Conservation (phyloP, 306 rosid species). For the Lablab purpureus region DNA sequence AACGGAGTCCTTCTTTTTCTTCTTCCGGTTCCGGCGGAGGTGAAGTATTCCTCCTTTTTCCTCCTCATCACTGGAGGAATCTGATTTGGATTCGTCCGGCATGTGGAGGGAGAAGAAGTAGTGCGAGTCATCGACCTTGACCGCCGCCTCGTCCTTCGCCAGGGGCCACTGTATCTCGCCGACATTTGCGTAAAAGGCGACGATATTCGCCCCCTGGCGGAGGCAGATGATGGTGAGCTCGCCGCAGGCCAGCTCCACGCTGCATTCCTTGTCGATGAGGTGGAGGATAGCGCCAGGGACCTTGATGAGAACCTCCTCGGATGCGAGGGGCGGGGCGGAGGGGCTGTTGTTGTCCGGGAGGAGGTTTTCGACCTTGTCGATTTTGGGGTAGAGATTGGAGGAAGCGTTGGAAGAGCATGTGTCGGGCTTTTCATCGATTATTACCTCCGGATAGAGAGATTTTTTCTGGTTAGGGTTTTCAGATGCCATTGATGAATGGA, state of each 20-base stretch:
- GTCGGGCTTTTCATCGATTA: constrained; percentile 47
- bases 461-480: constrained; percentile 41
- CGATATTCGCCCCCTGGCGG: constrained; percentile 55
- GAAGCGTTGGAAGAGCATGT: constrained; percentile 34
- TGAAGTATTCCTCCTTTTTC: background rate
- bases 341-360: constrained; percentile 50
- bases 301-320: constrained; percentile 66
- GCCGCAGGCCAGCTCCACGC: constrained; percentile 86
- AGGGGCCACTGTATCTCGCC: constrained; percentile 88
- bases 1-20: background rate
- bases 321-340: constrained; percentile 56
- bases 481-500: constrained; percentile 53
- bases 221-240: constrained; percentile 63
- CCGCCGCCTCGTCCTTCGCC: constrained; percentile 72
- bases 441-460: constrained; percentile 54
- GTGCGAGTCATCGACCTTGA: constrained; percentile 83
- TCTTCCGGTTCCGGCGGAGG: background rate
- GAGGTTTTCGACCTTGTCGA: constrained; percentile 55
- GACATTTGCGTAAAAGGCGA: constrained; percentile 68
- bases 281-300: constrained; percentile 88
- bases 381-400: constrained; percentile 62
- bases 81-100: constrained; percentile 50
- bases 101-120: constrained; percentile 75
- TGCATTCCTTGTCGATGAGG: constrained; percentile 78
- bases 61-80: constrained; percentile 54